Percentiles rank a stretch among this genome's conserved stretches.
These are phyloP conservation scores for Phytophthora sojae DNA, from an alignment of 352 stramenopile genomes.

Conservation along the genomic window DNA sequence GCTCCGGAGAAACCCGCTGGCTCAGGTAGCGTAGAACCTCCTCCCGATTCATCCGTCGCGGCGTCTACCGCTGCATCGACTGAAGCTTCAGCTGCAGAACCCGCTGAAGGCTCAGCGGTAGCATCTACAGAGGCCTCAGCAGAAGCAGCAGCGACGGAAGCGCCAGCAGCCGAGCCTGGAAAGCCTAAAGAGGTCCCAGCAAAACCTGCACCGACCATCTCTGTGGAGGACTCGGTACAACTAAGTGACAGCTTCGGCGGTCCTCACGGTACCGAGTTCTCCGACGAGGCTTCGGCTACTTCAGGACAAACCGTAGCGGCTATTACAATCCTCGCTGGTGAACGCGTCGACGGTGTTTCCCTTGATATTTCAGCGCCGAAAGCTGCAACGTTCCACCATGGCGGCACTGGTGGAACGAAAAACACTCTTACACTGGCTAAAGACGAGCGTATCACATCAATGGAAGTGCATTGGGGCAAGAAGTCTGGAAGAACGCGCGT, in stretches of 20 bases:
- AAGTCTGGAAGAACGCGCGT: slow-evolving; percentile 10
- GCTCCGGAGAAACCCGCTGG: not conserved
- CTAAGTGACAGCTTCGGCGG: slow-evolving; percentile 21
- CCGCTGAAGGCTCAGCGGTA: not conserved
- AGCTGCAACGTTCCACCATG: slow-evolving; percentile 8
- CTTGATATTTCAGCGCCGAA: slow-evolving; percentile 13
- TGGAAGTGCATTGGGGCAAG: slow-evolving; percentile 17
- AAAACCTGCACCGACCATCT: not conserved
- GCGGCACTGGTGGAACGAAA: slow-evolving; percentile 3
- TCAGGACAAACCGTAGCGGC: slow-evolving; percentile 10
- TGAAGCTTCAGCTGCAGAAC: not conserved
- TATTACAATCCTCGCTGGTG: slow-evolving; percentile 20
- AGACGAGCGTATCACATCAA: slow-evolving; percentile 18
- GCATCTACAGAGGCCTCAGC: not conserved
- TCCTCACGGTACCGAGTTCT: slow-evolving; percentile 21
- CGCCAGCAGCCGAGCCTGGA: not conserved
- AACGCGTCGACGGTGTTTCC: slow-evolving; percentile 14
- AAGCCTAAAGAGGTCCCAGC: not conserved
- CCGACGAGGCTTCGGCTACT: slow-evolving; percentile 14
- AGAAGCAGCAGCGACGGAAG: not conserved
- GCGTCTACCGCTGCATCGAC: not conserved
- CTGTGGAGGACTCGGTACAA: slow-evolving; percentile 8
- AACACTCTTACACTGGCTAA: slow-evolving; percentile 13
- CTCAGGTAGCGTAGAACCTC: not conserved
- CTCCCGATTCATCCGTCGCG: not conserved